These are phyloP conservation scores for Phaeosphaeriaceae sp. DNA, from an alignment of 2,329 filamentous ascomycete species.

Conservation along the genomic window DNA sequence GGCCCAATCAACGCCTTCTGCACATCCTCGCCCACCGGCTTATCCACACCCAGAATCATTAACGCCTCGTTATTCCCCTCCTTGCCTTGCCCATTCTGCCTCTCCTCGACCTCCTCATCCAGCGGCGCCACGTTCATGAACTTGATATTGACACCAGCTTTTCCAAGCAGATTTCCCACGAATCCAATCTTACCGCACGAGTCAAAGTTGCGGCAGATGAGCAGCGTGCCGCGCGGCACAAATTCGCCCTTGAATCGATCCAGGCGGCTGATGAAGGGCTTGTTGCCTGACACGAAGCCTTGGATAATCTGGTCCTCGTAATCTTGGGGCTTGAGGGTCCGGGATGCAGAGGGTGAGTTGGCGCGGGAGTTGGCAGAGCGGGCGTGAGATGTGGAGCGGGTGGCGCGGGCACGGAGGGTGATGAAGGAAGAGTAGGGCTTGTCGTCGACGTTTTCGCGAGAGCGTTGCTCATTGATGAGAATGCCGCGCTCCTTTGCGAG, in stretches of 20 bases:
- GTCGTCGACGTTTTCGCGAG: constrained; percentile 65
- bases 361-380: constrained; percentile 27
- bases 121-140: constrained; percentile 78
- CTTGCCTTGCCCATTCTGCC: constrained; percentile 25
- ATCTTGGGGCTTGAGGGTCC: constrained; percentile 12
- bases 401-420: constrained; percentile 66
- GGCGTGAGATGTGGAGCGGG: constrained; percentile 43
- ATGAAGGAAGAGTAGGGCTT: constrained; percentile 74
- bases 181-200: constrained; percentile 82
- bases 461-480: constrained; percentile 75
- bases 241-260: constrained; percentile 78
- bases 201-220: constrained; percentile 85
- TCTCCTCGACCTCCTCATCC: constrained; percentile 48
- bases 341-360: constrained; percentile 37
- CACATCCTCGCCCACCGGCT: constrained; percentile 65
- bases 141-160: constrained; percentile 76
- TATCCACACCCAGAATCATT: constrained; percentile 81
- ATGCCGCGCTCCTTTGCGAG: constrained; percentile 80
- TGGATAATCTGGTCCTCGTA: constrained; percentile 63
- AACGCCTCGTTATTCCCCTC: constrained; percentile 68
- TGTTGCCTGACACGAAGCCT: constrained; percentile 70
- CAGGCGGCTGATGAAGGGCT: constrained; percentile 73
- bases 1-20: constrained; percentile 56
- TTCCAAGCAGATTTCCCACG: constrained; percentile 74
- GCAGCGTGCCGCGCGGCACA: constrained; percentile 72